Evolutionary conservation across 805 yeast genomes (phyloP).

Genomic region (Sungouiozyma ichnusensis): DNA sequence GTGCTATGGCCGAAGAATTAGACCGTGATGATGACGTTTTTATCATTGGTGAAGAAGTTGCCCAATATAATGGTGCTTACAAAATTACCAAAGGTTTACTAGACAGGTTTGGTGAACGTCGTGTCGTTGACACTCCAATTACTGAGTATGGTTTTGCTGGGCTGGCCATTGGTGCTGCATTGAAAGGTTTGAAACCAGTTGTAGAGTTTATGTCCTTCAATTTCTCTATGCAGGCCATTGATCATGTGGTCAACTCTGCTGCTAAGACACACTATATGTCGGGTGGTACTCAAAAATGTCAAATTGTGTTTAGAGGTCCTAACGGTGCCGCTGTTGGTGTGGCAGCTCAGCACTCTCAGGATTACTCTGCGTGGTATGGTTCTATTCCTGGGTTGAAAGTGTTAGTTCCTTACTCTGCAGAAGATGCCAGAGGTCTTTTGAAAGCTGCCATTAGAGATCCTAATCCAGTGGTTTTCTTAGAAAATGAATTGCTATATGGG

Average conservation of each 20-base stretch:
- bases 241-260: slow-evolving; percentile 95
- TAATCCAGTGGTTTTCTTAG: slow-evolving; percentile 91
- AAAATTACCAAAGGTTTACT: slow-evolving; percentile 91
- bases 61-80: slow-evolving; percentile 98
- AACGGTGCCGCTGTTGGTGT: slow-evolving; percentile 99
- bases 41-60: slow-evolving; percentile 98
- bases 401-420: slow-evolving; percentile 87
- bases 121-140: slow-evolving; percentile 93
- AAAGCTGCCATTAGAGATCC: slow-evolving; percentile 98
- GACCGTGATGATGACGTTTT: slow-evolving; percentile 91
- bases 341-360: slow-evolving; percentile 98
- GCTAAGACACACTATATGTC: slow-evolving; percentile 99
- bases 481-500: slow-evolving; percentile 91
- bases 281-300: slow-evolving; percentile 97
- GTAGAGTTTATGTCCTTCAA: slow-evolving; percentile 99
- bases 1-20: slow-evolving; percentile 93
- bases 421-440: slow-evolving; percentile 89
- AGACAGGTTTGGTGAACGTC: slow-evolving; percentile 89
- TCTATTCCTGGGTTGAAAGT: slow-evolving; percentile 97
- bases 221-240: slow-evolving; percentile 99
- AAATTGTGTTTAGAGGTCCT: slow-evolving; percentile 97
- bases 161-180: slow-evolving; percentile 89
- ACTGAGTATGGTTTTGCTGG: slow-evolving; percentile 99
- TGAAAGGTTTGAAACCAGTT: slow-evolving; percentile 91
- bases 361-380: slow-evolving; percentile 96